Evolutionary conservation across 345 rosid species (phyloP).

Genomic region (Aquilaria sinensis): DNA sequence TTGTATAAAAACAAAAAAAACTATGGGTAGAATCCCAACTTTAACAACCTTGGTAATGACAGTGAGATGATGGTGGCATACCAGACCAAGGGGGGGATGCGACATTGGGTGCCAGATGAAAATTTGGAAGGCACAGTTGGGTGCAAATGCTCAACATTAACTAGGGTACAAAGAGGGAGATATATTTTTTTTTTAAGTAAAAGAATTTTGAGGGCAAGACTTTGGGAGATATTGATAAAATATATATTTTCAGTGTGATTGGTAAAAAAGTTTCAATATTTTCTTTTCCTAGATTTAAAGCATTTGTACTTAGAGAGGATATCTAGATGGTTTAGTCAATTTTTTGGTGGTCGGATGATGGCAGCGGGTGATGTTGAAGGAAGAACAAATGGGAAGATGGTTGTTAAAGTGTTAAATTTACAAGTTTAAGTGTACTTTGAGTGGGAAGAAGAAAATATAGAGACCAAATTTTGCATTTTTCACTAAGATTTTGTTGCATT

Average conservation of each 20-base stretch:
- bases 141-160: slow-evolving; percentile 27
- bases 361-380: too few relatives aligned
- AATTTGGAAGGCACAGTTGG: slow-evolving; percentile 5
- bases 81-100: slow-evolving; percentile 67
- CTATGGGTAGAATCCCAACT: too few relatives aligned
- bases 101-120: background rate
- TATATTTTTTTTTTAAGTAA: slow-evolving; percentile 4
- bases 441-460: too few relatives aligned
- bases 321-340: too few relatives aligned
- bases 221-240: slow-evolving; percentile 9
- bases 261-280: slow-evolving; percentile 68
- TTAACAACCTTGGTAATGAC: slow-evolving; percentile 22
- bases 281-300: slow-evolving; percentile 53
- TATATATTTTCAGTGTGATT: slow-evolving; percentile 20
- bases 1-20: too few relatives aligned
- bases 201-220: background rate
- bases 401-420: too few relatives aligned
- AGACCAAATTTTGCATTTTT: too few relatives aligned
- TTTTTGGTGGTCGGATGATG: too few relatives aligned
- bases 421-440: too few relatives aligned
- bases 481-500: too few relatives aligned
- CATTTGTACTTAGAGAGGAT: background rate
- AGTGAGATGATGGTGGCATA: slow-evolving; percentile 57
- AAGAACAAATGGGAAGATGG: too few relatives aligned
- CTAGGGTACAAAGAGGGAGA: background rate